Percentiles rank a stretch among this genome's conserved stretches.
phyloP scores from a whole-genome alignment of 192 early-diverging fungal species.

The Mortierella claussenii region DNA sequence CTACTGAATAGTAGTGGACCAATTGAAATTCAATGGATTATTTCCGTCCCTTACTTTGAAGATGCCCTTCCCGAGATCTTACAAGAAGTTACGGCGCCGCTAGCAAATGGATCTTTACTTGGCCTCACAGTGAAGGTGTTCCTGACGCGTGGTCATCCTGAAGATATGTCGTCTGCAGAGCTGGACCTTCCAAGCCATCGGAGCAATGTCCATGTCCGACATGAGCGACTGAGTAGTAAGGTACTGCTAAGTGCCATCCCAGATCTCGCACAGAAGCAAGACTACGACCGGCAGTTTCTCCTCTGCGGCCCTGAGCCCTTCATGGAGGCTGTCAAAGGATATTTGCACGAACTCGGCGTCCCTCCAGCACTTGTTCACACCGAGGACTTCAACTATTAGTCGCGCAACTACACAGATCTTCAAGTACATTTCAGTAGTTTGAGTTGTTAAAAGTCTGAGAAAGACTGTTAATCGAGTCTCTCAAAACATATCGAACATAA shows the following conservation, averaged over 20 bases:
- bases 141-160: slow-evolving; percentile 5
- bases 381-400: slow-evolving; percentile 43
- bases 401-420: no score
- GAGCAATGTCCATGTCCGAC: slow-evolving; percentile 1
- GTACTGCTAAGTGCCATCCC: background rate
- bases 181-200: background rate
- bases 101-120: background rate
- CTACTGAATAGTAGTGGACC: no score
- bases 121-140: slow-evolving; percentile 10
- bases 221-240: slow-evolving; percentile 1
- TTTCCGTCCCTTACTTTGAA: slow-evolving; percentile 9
- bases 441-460: no score
- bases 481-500: no score
- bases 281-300: slow-evolving; percentile 8
- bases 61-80: slow-evolving; percentile 19
- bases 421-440: no score
- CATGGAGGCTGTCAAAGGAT: slow-evolving; percentile 30
- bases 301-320: slow-evolving; percentile 42
- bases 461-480: no score
- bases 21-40: slow-evolving; percentile 28
- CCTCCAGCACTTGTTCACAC: slow-evolving; percentile 1
- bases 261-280: no score
- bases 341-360: slow-evolving; percentile 7
- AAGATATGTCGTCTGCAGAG: background rate
- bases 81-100: slow-evolving; percentile 1